A percentile compares a stretch with the other conserved stretches of the same genome.
phyloP scores from a whole-genome alignment of 2,329 filamentous ascomycete species.

The Diaporthe sp. region DNA sequence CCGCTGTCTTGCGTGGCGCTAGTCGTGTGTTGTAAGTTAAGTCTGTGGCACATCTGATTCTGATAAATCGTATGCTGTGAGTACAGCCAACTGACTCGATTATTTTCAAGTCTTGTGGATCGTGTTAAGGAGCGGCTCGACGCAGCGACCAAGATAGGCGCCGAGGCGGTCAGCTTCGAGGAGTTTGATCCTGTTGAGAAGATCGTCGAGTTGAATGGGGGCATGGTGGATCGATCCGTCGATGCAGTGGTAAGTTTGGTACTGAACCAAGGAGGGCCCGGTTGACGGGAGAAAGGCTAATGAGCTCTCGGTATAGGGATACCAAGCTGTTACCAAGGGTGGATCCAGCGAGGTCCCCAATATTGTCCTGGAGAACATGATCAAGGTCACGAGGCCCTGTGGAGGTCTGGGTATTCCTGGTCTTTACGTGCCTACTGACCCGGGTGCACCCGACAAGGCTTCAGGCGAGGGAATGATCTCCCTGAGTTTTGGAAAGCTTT shows the following conservation, averaged over 20 bases:
- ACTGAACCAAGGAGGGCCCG: not conserved
- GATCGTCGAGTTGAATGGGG: conserved; percentile 71
- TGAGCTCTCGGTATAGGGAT: conserved; percentile 55
- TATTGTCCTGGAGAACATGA: conserved; percentile 74
- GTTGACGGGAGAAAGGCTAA: not conserved
- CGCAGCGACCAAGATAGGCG: conserved; percentile 73
- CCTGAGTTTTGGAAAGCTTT: conserved; percentile 76
- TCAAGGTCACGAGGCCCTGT: conserved; percentile 72
- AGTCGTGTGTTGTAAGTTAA: conserved; percentile 63
- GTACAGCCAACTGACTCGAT: not conserved
- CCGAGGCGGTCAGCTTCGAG: conserved; percentile 72
- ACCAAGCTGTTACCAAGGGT: conserved; percentile 70
- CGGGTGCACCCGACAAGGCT: conserved; percentile 73
- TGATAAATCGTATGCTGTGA: no score
- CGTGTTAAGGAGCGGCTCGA: conserved; percentile 71
- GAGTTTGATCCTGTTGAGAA: conserved; percentile 71
- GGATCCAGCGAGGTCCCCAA: conserved; percentile 73
- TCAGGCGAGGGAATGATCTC: conserved; percentile 74
- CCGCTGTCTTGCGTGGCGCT: conserved; percentile 71
- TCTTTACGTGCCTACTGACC: conserved; percentile 65
- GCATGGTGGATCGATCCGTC: conserved; percentile 74
- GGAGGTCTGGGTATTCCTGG: conserved; percentile 74
- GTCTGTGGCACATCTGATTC: no score
- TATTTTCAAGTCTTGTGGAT: conserved; percentile 64
- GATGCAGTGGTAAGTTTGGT: conserved; percentile 65